Base-by-base conservation (phyloP, 768 basidiomycete genomes). In the Amanita pseudoporphyria region DNA sequence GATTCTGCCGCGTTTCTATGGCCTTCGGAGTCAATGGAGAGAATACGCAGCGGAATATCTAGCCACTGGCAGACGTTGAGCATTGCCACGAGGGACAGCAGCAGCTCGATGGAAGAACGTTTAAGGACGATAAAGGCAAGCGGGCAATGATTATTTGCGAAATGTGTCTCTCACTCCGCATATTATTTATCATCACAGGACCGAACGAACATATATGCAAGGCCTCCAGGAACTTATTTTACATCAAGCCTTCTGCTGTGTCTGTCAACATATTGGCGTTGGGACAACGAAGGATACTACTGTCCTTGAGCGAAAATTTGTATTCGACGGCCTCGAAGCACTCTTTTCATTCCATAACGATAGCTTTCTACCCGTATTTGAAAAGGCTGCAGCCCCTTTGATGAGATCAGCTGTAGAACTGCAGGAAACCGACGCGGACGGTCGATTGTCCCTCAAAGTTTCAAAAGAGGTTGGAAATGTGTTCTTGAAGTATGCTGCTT, bases 401-500 rank as follows among this genome's bases (percentile, higher is more conserved):
- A 73, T 87, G 69, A 70, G 71, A 45, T 61, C 73, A 6, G 62
- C 61, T 3, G 58, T 70, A 26, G 71, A 71, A 28, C 60, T 76
- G 12, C 63, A 69, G 33, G 73, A 76, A 37, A 68, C 71, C 14
- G 89, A 92, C 58, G 66, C 71, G 3, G 83, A 88, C 52, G 91
- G 89, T 0, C 77, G 80, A 51, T 60, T 87, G 31, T 90, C 92
- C 0, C 64, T 82, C 46, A 71, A 70, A 38, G 87, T 89, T 12
- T 89, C 89, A 0, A 85, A 77, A 52, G 75, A 79, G 10, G 84
- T 99, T 32, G 94, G 89, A 6, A 77, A 84, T 51, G 91, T 89
- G 41, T 99, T 98, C 98, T 70, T 90, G 47, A 87, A 85, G 47
- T 93, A 99, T 64, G 89, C 92, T 28, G 92, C 95, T 3, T 97